Evolutionary conservation across 805 yeast species (phyloP), one percentile per base, ranked within the genome.

Genomic region (Hanseniaspora hatyaiensis): DNA sequence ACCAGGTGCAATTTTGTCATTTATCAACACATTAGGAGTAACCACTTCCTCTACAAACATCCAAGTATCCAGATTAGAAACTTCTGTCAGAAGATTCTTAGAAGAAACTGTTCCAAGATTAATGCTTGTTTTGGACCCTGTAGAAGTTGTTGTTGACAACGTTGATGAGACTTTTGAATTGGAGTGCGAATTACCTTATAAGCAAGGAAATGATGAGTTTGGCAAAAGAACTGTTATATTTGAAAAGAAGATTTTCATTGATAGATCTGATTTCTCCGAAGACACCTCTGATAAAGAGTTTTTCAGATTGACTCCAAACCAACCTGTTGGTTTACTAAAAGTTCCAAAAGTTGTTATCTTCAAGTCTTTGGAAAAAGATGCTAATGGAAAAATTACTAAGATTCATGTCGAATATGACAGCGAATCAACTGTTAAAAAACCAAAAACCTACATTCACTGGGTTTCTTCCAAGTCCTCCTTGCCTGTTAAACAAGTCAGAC

Each of bases 361-460:
- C 55, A 77, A 75, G 48, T 72, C 78, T 45, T 73, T 78, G 49
- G 85, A 80, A 53, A 48, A 36, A 18, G 70, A 65, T 36, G 55
- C 63, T 0, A 53, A 65, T 13, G 95, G 95, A 18, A 69, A 74
- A 40, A 75, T 88, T 46, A 68, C 69, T 18, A 77, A 75, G 65
- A 75, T 92, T 50, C 79, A 80, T 55, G 95, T 82, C 43, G 75
- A 80, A 57, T 92, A 89, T 60, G 83, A 87, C 60, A 77, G 76
- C 53, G 84, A 75, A 48, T 63, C 69, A 18, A 66, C 64, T 43
- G 69, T 69, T 54, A 74, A 71, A 63, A 86, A 84, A 61, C 98
- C 98, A 60, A 92, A 89, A 75, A 88, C 98, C 8, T 92, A 72
- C 62, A 87, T 92, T 59, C 98, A 92, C 68, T 92, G 98, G 98